Conservation (phyloP, 345 rosid species). For the Stellera chamaejasme region DNA sequence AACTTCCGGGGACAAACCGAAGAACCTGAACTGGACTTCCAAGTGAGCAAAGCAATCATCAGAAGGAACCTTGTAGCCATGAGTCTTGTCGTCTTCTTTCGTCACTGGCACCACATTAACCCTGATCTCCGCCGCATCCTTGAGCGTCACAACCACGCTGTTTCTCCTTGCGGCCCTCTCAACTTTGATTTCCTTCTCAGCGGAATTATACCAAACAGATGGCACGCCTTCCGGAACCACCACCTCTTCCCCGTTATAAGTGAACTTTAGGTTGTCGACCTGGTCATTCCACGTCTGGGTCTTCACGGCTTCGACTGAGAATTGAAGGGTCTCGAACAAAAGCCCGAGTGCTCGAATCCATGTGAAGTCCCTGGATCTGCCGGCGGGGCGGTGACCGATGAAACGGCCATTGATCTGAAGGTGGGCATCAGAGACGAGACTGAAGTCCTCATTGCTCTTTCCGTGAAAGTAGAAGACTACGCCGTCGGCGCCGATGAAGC, state of each 20-base stretch:
- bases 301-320: slow-evolving; percentile 54
- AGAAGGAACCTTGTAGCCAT: slow-evolving; percentile 47
- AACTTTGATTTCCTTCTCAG: slow-evolving; percentile 35
- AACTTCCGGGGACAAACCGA: slow-evolving; percentile 41
- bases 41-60: slow-evolving; percentile 60
- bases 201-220: slow-evolving; percentile 39
- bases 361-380: slow-evolving; percentile 41
- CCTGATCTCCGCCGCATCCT: slow-evolving; percentile 39
- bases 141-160: slow-evolving; percentile 34
- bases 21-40: slow-evolving; percentile 58
- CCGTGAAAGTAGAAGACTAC: slow-evolving; percentile 59
- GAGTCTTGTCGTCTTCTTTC: slow-evolving; percentile 56
- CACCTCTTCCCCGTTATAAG: slow-evolving; percentile 39
- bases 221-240: slow-evolving; percentile 37
- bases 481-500: slow-evolving; percentile 54
- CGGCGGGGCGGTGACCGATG: slow-evolving; percentile 45
- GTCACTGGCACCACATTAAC: slow-evolving; percentile 65
- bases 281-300: slow-evolving; percentile 45
- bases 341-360: slow-evolving; percentile 59
- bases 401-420: slow-evolving; percentile 46
- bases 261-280: slow-evolving; percentile 45
- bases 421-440: slow-evolving; percentile 41
- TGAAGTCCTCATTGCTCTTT: slow-evolving; percentile 39
- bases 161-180: slow-evolving; percentile 50
- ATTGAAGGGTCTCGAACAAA: slow-evolving; percentile 35